These are phyloP conservation scores for Stentor roeselii DNA, from an alignment of 73 alveolate genomes.

Conservation along the genomic window DNA sequence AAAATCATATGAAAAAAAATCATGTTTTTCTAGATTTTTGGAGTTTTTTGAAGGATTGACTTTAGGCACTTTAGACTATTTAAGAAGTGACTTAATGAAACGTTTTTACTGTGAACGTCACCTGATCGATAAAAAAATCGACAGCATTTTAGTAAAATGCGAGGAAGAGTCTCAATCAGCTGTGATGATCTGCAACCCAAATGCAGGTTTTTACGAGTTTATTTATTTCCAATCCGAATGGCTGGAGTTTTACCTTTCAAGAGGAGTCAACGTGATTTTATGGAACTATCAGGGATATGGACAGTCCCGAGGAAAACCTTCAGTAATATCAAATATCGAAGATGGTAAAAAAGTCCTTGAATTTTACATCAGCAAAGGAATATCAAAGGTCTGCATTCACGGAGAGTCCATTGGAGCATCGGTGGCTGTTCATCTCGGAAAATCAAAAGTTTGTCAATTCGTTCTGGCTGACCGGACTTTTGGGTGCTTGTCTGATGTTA, in stretches of 20 bases:
- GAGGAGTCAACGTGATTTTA: slow-evolving; percentile 70
- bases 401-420: slow-evolving; percentile 78
- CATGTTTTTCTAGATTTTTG: no score
- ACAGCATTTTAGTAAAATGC: no score
- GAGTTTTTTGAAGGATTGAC: no score
- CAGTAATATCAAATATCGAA: slow-evolving; percentile 36
- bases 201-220: slow-evolving; percentile 31
- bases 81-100: not conserved
- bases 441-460: slow-evolving; percentile 44
- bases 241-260: slow-evolving; percentile 47
- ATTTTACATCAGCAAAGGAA: slow-evolving; percentile 29
- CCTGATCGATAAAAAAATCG: no score
- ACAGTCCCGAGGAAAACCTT: slow-evolving; percentile 69
- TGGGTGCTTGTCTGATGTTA: slow-evolving; percentile 49
- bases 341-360: slow-evolving; percentile 66
- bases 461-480: slow-evolving; percentile 77
- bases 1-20: no score
- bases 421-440: slow-evolving; percentile 68
- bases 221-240: slow-evolving; percentile 25
- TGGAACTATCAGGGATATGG: slow-evolving; percentile 84
- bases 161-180: no score
- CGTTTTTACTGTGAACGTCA: not conserved
- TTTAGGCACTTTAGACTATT: not conserved
- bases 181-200: slow-evolving; percentile 40
- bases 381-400: slow-evolving; percentile 54